A percentile compares a stretch with the other conserved stretches of the same genome.
phyloP scores from a whole-genome alignment of 495 filamentous ascomycete genomes.

The Podospora didyma region DNA sequence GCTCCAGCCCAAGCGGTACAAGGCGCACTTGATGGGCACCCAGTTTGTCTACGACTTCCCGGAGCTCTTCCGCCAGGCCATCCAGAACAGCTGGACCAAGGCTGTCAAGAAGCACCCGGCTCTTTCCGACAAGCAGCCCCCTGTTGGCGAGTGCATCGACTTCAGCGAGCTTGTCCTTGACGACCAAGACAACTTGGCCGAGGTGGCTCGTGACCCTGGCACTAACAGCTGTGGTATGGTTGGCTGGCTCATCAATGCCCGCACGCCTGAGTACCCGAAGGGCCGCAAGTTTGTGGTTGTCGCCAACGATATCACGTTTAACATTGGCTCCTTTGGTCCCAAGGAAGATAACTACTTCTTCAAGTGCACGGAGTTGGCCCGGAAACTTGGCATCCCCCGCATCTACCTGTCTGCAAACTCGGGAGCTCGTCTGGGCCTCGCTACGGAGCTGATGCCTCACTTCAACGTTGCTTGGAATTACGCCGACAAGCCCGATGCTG shows the following conservation, averaged over 20 bases:
- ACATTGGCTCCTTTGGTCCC: constrained; percentile 96
- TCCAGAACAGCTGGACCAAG: constrained; percentile 90
- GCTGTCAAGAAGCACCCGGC: constrained; percentile 64
- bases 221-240: constrained; percentile 98
- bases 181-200: constrained; percentile 84
- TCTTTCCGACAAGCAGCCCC: constrained; percentile 76
- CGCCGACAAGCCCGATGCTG: constrained; percentile 71
- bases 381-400: constrained; percentile 88
- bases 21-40: constrained; percentile 97
- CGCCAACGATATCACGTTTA: constrained; percentile 98
- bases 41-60: constrained; percentile 99
- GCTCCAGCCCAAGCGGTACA: constrained; percentile 98
- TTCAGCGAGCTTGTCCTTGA: constrained; percentile 92
- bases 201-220: constrained; percentile 90
- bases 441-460: constrained; percentile 93
- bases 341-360: constrained; percentile 97
- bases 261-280: constrained; percentile 93
- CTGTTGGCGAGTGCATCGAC: constrained; percentile 87
- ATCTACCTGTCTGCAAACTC: constrained; percentile 99
- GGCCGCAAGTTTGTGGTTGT: constrained; percentile 92
- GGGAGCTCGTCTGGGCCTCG: constrained; percentile 96
- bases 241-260: constrained; percentile 94
- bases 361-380: constrained; percentile 94
- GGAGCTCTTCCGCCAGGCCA: constrained; percentile 95
- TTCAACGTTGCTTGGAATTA: constrained; percentile 98